Base-by-base conservation (phyloP, 1,284 basidiomycete species). In the Moesziomyces antarcticus region DNA sequence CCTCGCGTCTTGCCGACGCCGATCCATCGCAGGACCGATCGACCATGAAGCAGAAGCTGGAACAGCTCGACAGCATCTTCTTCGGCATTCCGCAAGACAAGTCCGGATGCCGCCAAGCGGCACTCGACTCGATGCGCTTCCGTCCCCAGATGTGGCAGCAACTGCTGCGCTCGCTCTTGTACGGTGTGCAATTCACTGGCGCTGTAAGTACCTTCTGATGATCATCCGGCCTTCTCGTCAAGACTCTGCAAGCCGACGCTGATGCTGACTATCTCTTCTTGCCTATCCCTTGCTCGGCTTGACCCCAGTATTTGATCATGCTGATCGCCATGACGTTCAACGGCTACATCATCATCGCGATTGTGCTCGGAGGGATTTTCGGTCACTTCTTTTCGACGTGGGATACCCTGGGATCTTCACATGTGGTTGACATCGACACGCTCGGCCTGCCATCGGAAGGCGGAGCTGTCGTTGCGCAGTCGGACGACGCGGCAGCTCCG, bases 291-390 rank as follows among this genome's bases (percentile, higher is more conserved):
- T 16, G 0, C 20, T 35, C 47, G 46, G 21, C 27, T 1, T 43
- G 14, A 30, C 11, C n/a, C 10, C 45, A 75, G 56, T 82, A 82
- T 58, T 50, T 82, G 40, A 50, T 82, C 55, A 82, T 82, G 80
- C 59, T 82, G 30, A 76, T 80, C 44, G 70, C 74, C 22, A 82
- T 82, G 80, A 73, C 78, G 16, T 82, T 71, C 66, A 82, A 82
- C 68, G 80, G 78, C 41, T 82, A 76, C 75, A 70, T 82, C 49
- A 62, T 82, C 48, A 53, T 82, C 13, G 73, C 74, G 11, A 77
- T 82, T n/a, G 62, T 82, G 3, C 60, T 79, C 14, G 80, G 80
- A 25, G 73, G 75, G 11, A 66, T 79, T 50, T 56, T 82, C 27
- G 80, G 78, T 16, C 71, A 82, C 71, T 80, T 82, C 46, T 67